Percentiles rank a stretch among this genome's conserved stretches.
Conservation (phyloP, 331 rosid genomes). For the Malus hybrid region DNA sequence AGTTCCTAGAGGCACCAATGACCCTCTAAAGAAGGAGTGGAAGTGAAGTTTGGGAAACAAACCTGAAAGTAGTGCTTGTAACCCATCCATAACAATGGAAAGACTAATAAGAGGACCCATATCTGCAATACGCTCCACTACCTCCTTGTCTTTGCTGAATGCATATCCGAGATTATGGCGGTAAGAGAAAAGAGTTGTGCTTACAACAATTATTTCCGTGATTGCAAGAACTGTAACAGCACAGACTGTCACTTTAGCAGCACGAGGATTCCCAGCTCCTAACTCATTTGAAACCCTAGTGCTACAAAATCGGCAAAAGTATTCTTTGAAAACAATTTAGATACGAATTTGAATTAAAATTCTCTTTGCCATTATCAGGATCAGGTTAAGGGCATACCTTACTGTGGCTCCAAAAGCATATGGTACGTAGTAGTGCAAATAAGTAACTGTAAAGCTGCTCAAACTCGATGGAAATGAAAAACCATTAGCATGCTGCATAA, state of each 20-base stretch:
- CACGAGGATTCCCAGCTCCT: conserved; percentile 53
- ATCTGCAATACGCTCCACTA: conserved; percentile 25
- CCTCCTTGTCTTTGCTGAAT: conserved; percentile 40
- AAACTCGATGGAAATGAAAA: not conserved
- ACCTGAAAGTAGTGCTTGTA: conserved; percentile 42
- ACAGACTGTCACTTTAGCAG: conserved; percentile 23
- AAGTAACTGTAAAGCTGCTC: conserved; percentile 42
- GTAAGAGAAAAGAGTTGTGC: conserved; percentile 24
- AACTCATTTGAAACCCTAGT: conserved; percentile 59
- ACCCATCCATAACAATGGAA: conserved; percentile 32
- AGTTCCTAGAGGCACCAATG: not conserved
- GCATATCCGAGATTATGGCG: conserved; percentile 31
- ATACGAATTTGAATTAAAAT: not conserved
- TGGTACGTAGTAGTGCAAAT: conserved; percentile 45
- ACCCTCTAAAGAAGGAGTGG: not conserved
- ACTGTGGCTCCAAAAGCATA: conserved; percentile 49
- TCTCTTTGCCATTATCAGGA: not conserved
- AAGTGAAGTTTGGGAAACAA: not conserved
- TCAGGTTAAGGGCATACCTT: conserved; percentile 27
- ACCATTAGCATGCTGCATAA: not conserved
- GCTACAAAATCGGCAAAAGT: not conserved
- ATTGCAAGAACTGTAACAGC: conserved; percentile 26
- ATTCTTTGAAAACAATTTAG: not conserved
- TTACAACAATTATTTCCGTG: conserved; percentile 22
- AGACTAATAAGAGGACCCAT: conserved; percentile 41